Base-by-base conservation (phyloP, 1,139 yeast species). In the Blastobotrys capitulatus region DNA sequence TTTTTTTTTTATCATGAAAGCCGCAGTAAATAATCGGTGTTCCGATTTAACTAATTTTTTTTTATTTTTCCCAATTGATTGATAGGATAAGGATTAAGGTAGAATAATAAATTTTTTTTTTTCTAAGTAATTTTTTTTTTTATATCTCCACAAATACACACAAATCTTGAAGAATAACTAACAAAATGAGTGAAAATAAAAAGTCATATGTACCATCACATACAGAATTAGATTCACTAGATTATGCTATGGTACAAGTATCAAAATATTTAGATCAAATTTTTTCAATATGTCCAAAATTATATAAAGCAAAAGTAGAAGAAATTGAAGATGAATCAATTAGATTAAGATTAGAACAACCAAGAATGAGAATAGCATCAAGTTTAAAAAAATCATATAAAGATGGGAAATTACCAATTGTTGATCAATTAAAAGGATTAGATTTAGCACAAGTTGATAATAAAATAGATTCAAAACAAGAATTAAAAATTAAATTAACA, bases 321-420 rank as follows among this genome's bases (percentile, higher is more conserved):
- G 61, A 71, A 12, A 65, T 74, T 16, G 71, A 76, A 16, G 69
- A 60, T 8, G 52, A 48, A 13, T 54, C 54, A 8, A 42, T 56
- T 8, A 52, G 58, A 29, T 52, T 59, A 1, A 58, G 69, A n/a
- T 62, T 84, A 42, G 66, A 76, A 25, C 73, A 80, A 51, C 82
- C 78, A 53, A 76, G 83, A 50, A 64, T 86, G 26, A 75, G 74
- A 44, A 64, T 86, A 25, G 87, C 89, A 0, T 71, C 83, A 0
- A 73, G 74, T 51, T 64, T 87, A 53, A 82, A 83, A 60, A 68
- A 82, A 1, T 66, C 80, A 37, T 72, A 83, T 56, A 68, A 73
- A 20, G 57, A 72, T 2, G 78, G 79, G 0, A 66, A 75, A 38
- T 65, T 82, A 15, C 66, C 70, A 1, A 42, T 82, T 1, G 71